Base-by-base conservation (phyloP, 805 yeast genomes). In the Cyberlindnera saturnus region DNA sequence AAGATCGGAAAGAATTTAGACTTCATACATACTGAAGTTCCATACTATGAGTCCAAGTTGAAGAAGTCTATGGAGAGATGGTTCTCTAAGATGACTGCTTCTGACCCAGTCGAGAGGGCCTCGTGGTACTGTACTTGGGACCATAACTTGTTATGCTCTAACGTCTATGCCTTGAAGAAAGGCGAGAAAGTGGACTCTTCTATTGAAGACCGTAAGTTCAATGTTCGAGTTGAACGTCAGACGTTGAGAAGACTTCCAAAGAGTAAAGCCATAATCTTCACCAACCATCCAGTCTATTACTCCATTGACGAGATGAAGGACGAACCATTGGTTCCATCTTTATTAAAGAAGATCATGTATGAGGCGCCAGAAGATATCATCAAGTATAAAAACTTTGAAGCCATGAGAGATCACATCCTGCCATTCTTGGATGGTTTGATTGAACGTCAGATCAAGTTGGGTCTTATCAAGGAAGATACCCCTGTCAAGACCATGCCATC, bases 221-320 rank as follows among this genome's bases (percentile, higher is more conserved):
- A 77, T 46, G 82, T 82, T 11, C 70, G 90, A 52, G 85, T 82
- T 8, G 88, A 83, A 60, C 72, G 88, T 52, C 90, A 82, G 60
- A 79, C 89, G 1, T 65, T 82, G 44, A 69, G 88, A 56, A 70
- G 82, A 55, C 67, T 82, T 41, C 89, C 90, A 32, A 79, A 70
- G 56, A 63, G 83, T 0, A 54, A 68, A 38, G 88, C 88, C 3
- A 77, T 82, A 46, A 77, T 82, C 39, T 82, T 82, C 67, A 79
- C 88, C 23, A 82, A 82, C 57, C 90, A 82, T 57, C 90, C 89
- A 5, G 70, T 81, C n/a, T 84, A 81, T 57, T 85, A 85, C 61
- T 75, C 84, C 3, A 77, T 85, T 34, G 90, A 84, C 33, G 91
- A 86, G 55, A 79, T 85, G 77, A 83, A 85, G 48, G 89, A 85